Conservation (phyloP, 2,329 filamentous ascomycete species). For the Fusarium sp. region DNA sequence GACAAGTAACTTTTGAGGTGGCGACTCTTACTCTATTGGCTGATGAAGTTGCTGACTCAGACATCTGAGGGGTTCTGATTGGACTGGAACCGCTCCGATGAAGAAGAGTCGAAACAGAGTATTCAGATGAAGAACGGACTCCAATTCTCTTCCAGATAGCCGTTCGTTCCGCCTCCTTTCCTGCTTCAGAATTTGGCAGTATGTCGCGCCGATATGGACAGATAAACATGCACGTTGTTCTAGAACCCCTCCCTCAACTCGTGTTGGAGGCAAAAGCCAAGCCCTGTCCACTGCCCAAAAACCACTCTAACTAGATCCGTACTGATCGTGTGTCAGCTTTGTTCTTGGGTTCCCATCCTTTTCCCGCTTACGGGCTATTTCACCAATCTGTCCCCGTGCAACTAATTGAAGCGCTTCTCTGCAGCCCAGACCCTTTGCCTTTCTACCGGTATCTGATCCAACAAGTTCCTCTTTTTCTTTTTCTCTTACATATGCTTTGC, state of each 20-base stretch:
- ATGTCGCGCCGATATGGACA: neutral
- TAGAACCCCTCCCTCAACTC: neutral
- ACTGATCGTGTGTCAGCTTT: neutral
- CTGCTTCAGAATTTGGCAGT: neutral
- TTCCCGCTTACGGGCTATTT: constrained; percentile 29
- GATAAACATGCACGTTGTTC: neutral
- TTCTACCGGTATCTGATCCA: neutral
- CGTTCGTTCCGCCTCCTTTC: neutral
- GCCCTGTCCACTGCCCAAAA: neutral
- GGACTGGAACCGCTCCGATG: too few relatives aligned
- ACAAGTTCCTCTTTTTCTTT: neutral
- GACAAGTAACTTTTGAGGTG: neutral
- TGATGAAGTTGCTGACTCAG: neutral
- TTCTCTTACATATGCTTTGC: neutral
- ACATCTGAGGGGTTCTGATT: neutral
- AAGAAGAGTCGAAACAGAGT: neutral
- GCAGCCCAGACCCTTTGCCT: constrained; percentile 4
- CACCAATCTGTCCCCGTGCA: constrained; percentile 15
- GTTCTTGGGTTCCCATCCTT: neutral
- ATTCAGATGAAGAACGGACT: neutral
- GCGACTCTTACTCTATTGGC: neutral
- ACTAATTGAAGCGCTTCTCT: neutral
- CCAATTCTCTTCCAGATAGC: neutral
- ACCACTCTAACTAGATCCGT: constrained; percentile 15
- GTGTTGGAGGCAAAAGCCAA: neutral